Evolutionary conservation across 179 eudicot genomes (phyloP), one percentile per base, ranked within the genome.

Genomic region (Carnegiea gigantea): DNA sequence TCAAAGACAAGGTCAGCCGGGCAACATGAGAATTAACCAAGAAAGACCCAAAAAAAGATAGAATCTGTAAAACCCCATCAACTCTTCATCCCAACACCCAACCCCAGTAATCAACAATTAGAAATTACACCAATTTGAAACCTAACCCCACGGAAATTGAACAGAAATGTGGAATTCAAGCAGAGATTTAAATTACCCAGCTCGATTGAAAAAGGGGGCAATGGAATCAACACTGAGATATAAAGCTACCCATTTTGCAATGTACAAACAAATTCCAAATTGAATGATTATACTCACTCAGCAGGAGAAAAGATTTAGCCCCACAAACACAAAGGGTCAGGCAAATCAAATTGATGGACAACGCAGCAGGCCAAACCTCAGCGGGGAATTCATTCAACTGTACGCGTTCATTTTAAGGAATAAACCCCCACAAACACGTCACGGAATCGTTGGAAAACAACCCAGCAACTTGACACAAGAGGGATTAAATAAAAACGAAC

Each of bases 391-490:
- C 71, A 18, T 40, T 40, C 44, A 43, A 9, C 44, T 77, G 57
- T 26, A 77, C 60, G 77, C 73, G 84, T 70, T 24, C 28, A 71
- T 54, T 70, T 11, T 24, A 70, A 70, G 84, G 77, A 77, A 57
- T 82, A 80, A 71, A 80, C 77, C 57, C 18, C n/a, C 18, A 40
- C 9, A 62, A 26, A 17, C 51, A 64, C 53, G 67, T 46, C 77
- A 54, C 3, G 12, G 38, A 24, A 21, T 72, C 67, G 15, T 57
- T 57, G 28, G 30, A 57, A 76, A 51, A 51, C 70, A 44, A 74
- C 30, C 30, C 54, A 70, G n/a, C 33, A 23, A 11, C 13, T 51
- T 12, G 18, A 17, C 17, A 43, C 4, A 1, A 26, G 4, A 60
- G n/a, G 46, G 15, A 36, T 78, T 78, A 40, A 65, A 64, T 24